Conservation (phyloP, 1,139 yeast species). For the Lodderomyces orthopsilosis region DNA sequence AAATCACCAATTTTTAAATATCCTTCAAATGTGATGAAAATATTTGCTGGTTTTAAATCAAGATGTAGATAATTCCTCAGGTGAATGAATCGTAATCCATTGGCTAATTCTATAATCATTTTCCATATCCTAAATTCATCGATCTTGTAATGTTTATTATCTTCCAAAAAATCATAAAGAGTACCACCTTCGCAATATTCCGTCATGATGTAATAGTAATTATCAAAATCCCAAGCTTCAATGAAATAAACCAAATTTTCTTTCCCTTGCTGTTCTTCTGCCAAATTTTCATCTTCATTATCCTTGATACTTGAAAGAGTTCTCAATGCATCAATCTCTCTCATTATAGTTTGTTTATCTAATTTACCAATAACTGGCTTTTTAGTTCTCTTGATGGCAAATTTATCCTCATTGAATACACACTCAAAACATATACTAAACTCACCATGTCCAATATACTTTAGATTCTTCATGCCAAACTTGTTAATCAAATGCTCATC, state of each 20-base stretch:
- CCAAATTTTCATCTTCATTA: constrained; percentile 31
- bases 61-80: constrained; percentile 72
- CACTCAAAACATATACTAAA: constrained; percentile 85
- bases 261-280: constrained; percentile 69
- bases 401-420: constrained; percentile 59
- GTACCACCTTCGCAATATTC: constrained; percentile 96
- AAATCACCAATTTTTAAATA: constrained; percentile 82
- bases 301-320: constrained; percentile 42
- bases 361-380: constrained; percentile 43
- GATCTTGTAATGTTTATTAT: constrained; percentile 67
- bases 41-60: constrained; percentile 93
- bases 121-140: constrained; percentile 99
- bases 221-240: constrained; percentile 82
- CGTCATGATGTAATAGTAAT: constrained; percentile 85
- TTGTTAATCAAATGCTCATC: constrained; percentile 64
- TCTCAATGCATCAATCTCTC: constrained; percentile 47
- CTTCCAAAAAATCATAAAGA: constrained; percentile 73
- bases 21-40: constrained; percentile 93
- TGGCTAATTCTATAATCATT: constrained; percentile 75
- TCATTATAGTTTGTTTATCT: constrained; percentile 34
- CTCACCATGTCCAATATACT: constrained; percentile 78
- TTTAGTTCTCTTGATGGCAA: constrained; percentile 85
- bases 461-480: constrained; percentile 65
- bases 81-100: constrained; percentile 82
- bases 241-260: constrained; percentile 77